These are phyloP conservation scores for Oryza brachyantha DNA, from an alignment of 176 grass and related monocot genomes.

Conservation along the genomic window DNA sequence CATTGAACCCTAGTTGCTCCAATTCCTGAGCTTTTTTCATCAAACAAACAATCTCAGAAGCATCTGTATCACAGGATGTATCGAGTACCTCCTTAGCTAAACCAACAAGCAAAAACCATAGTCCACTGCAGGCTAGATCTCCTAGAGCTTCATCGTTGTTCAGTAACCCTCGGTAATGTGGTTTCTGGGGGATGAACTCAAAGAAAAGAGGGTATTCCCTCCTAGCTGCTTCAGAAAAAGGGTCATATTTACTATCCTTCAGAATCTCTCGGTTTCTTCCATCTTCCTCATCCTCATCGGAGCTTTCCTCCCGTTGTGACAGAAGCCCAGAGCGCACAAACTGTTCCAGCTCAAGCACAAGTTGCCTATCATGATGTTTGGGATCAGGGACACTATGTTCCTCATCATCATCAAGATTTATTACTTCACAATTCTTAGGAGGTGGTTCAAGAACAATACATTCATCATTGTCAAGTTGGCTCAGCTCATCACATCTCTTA, in stretches of 20 bases:
- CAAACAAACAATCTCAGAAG: constrained; percentile 34
- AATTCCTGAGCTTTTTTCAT: constrained; percentile 39
- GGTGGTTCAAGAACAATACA: constrained; percentile 27
- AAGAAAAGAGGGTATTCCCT: constrained; percentile 56
- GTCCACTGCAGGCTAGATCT: constrained; percentile 42
- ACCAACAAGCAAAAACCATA: constrained; percentile 52
- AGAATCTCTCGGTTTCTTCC: constrained; percentile 1
- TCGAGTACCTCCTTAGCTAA: constrained; percentile 46
- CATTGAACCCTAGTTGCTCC: constrained; percentile 49
- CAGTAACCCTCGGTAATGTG: constrained; percentile 56
- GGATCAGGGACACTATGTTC: constrained; percentile 17
- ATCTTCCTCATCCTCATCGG: constrained; percentile 38
- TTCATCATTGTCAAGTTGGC: constrained; percentile 29
- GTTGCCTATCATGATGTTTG: constrained; percentile 26
- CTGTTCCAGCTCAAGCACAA: constrained; percentile 59
- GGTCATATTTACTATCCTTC: constrained; percentile 27
- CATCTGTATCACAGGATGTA: constrained; percentile 51
- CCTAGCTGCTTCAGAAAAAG: constrained; percentile 47
- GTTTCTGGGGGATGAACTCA: constrained; percentile 56
- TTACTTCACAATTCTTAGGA: constrained; percentile 32
- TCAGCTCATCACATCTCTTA: constrained; percentile 2
- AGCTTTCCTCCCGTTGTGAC: constrained; percentile 46
- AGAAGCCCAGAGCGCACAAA: constrained; percentile 52
- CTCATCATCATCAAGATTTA: constrained; percentile 41
- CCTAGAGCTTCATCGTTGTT: constrained; percentile 25